Evolutionary conservation across 2,329 filamentous ascomycete genomes (phyloP), one percentile per base, ranked within the genome.

Genomic region (Hypoxylon sp.): DNA sequence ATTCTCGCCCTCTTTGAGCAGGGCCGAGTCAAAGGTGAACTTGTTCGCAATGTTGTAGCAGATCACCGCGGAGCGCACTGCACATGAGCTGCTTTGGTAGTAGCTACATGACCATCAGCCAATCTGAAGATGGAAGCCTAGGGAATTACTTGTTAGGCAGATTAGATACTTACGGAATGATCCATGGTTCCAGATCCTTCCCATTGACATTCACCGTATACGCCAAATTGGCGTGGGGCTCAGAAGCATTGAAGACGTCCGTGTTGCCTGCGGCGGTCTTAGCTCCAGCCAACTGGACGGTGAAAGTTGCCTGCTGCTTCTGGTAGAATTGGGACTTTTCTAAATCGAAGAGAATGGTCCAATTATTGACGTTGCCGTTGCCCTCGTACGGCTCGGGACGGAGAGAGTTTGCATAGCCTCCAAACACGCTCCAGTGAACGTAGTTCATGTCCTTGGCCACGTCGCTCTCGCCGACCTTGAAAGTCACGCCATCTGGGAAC

Each of bases 381-480:
- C 67, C 68, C 16, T 78, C 76, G 51, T 83, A 81, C 4, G 80
- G 75, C 45, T 81, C 76, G 0, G 79, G 75, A 0, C 84, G 79
- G 2, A 79, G 55, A 12, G 75, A 81, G 73, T 87, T 84, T 1
- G 79, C 84, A 26, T 84, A 78, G 4, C 85, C 84, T 1, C 87
- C 87, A 69, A 88, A 89, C 7, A 87, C 86, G 60, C 83, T 85
- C 88, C 87, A 90, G 72, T 90, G 88, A 3, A 89, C 84, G 58
- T 89, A 89, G 75, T 90, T 90, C 64, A 88, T 79, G 69, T 88
- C 85, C 9, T 77, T 73, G 0, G 76, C 76, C 16, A 78, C 79
- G 24, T 85, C 75, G 64, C 82, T 83, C 71, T 82, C 75, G 8
- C 87, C 87, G 1, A 90, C 82, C 12, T 82, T 81, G 76, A 85